Base-by-base conservation (phyloP, 139 green algal genomes). In the Picochlorum costavermella region DNA sequence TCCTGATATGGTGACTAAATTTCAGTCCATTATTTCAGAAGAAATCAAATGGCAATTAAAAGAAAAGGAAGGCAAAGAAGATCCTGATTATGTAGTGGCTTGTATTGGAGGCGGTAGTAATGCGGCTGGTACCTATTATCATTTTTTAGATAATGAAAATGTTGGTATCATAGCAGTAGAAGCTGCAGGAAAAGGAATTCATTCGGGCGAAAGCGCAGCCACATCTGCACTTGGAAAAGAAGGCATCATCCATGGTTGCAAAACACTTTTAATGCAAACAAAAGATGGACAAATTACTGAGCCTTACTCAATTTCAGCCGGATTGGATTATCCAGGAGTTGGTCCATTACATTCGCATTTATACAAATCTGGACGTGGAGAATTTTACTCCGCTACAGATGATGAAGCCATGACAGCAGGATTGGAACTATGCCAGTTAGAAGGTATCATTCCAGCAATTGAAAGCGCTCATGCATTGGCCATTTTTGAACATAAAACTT, bases 61-160 rank as follows among this genome's bases (percentile, higher is more conserved):
- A 56, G 90, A 92, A 71, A 83, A 91, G 69, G 95, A 78, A 63
- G 88, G 86, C n/a, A n/a, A n/a, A 36, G 84, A 87, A 33, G 69
- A 82, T 68, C 94, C 94, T 6, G 94, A 99, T 75, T 72, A 98
- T 10, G 62, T 98, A 6, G 72, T 99, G 51, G 94, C 94, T 33
- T 99, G 94, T 76, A 85, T 99, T 12, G 94, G 94, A 43, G 94
- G 94, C 37, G 94, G 94, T 66, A 95, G 83, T 64, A 99, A 99
- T 68, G 92, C 94, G 28, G 99, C 99, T 59, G 94, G 94, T 30
- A 81, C 98, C 48, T 98, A 98, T 78, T 73, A 98, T 74, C 91
- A 98, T 64, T 97, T 97, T 62, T 75, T 97, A 28, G 81, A 97
- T 40, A 93, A 98, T 37, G 75, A 82, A 37, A 60, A 81, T 62